Evolutionary conservation across 331 rosid genomes (phyloP), one percentile per base, ranked within the genome.

Genomic region (Saraca asoca): DNA sequence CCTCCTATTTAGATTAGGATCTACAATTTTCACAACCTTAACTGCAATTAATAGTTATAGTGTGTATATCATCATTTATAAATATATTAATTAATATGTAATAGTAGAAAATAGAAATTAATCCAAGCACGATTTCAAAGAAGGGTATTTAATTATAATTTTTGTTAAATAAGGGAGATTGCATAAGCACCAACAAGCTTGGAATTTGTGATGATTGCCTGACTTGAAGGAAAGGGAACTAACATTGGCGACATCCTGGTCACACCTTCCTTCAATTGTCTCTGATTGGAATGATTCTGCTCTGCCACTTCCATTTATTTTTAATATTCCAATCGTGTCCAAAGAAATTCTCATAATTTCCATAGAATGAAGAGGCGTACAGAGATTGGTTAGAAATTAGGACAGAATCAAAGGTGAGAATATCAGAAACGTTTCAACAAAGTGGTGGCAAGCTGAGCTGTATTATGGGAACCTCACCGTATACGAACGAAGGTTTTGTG

Each of bases 121-220:
- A n/a, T n/a, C n/a, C n/a, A n/a, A n/a, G n/a, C n/a, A n/a, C n/a
- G n/a, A n/a, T n/a, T n/a, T 37, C 0, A 37, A 37, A 37, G 41
- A 37, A 37, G 1, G 4, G 3, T 37, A 37, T 0, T 37, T 37
- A 37, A 37, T 6, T 3, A 37, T 37, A 37, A 9, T 6, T 5
- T 5, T 11, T 46, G 43, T 57, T 44, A 62, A 56, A 48, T 19
- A n/a, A 62, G 59, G 13, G 46, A 9, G 54, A n/a, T 8, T 59
- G 75, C 67, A 45, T 77, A 33, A 6, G 66, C 84, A 77, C 91
- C 91, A 79, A 82, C 86, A 85, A 88, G 75, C 84, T 88, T 83
- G 87, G 91, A 88, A 83, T 79, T 82, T 75, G 80, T 77, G 70
- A 52, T 64, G 45, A 58, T 50, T 58, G 73, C 66, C 79, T 46